Evolutionary conservation across 805 yeast genomes (phyloP), one percentile per base, ranked within the genome.

Genomic region (Grigorovia yakushimaensis): DNA sequence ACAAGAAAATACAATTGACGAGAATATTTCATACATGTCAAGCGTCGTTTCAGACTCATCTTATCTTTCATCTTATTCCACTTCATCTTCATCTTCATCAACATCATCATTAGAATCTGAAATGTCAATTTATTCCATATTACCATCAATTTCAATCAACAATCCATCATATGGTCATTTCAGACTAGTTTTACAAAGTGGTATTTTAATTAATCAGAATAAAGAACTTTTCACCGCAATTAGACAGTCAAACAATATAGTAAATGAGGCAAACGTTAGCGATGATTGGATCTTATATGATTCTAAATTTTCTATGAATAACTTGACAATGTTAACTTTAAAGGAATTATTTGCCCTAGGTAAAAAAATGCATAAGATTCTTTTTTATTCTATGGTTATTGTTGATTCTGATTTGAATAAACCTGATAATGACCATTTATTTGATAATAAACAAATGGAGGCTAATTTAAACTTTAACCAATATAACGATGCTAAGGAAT

Each of bases 261-360:
- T 61, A 1, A 52, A 55, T 19, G 55, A 50, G 8, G 67, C 68
- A 4, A 55, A 59, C 49, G 56, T 65, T 37, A 60, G 60, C 15
- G 73, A 69, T 47, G 73, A 71, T 47, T 71, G 74, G 74, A 54
- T 70, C 15, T 52, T 70, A 3, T 71, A 70, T 46, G 74, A 71
- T 52, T 61, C 66, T 3, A 53, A 59, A 2, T 71, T 69, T 46
- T 62, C 70, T 5, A 58, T 70, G 62, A 53, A 64, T 21, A 69
- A 71, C 50, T 51, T 70, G 39, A 50, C 48, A 24, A 53, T 56
- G 45, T 44, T 54, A 33, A 49, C 57, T 11, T 46, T 56, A 40
- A 45, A 49, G 23, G 55, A 51, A 23, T 43, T 56, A 43, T 42
- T 53, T 41, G 54, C 50, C 15, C 43, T 48, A 20, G 49, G 54